A percentile compares a stretch with the other conserved stretches of the same genome.
Conservation (phyloP, 2,329 filamentous ascomycete genomes). For the Aureobasidium sp. region DNA sequence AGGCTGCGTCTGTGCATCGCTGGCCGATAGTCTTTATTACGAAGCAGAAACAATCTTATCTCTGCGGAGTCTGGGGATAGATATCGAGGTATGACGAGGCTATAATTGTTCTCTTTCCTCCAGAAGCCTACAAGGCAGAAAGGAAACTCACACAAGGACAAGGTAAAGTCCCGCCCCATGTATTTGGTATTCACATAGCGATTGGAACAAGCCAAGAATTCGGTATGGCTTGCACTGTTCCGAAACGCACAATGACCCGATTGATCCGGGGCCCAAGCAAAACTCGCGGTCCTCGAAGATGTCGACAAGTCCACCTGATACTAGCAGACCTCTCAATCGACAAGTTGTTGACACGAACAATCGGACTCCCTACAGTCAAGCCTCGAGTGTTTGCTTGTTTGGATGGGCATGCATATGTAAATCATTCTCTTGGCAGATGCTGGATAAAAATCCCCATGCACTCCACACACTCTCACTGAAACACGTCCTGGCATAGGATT, state of each 20-base stretch:
- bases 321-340: neutral
- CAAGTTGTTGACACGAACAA: too few relatives aligned
- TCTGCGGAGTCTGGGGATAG: neutral
- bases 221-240: neutral
- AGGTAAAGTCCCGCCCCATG: neutral
- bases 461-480: neutral
- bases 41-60: slow-evolving; percentile 1
- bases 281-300: neutral
- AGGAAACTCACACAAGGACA: neutral
- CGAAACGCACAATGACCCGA: neutral
- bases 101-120: neutral
- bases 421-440: neutral
- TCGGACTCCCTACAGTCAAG: neutral
- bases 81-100: neutral
- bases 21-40: neutral
- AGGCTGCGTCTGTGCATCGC: neutral
- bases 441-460: neutral
- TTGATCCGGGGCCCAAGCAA: neutral
- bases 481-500: neutral
- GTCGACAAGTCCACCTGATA: neutral
- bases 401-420: neutral
- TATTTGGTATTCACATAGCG: neutral
- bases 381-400: neutral
- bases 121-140: neutral
- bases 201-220: neutral